Evolutionary conservation across 163 green algal species (phyloP).

Genomic region (Coccomyxa subellipsoidea): DNA sequence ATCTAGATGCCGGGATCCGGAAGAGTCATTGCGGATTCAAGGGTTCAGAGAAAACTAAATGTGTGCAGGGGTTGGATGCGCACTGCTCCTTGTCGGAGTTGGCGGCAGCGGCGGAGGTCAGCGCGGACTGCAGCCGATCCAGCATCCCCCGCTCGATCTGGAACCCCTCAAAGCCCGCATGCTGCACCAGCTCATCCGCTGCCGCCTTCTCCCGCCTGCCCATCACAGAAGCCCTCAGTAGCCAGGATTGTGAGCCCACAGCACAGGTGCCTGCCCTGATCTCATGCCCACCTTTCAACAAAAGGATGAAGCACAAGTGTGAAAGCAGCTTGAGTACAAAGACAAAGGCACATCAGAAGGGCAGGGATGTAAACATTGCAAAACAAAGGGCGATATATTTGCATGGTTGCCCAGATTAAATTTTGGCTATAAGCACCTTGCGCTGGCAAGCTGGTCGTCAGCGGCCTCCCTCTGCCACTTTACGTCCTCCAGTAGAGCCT

Average conservation of each 20-base stretch:
- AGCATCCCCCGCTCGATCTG: background rate
- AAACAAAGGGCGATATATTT: too few relatives aligned
- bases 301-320: too few relatives aligned
- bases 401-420: too few relatives aligned
- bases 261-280: too few relatives aligned
- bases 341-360: too few relatives aligned
- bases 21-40: too few relatives aligned
- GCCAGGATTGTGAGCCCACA: too few relatives aligned
- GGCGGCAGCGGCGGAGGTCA: background rate
- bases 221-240: background rate
- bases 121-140: background rate
- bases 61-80: background rate
- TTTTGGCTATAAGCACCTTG: background rate
- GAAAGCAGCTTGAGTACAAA: too few relatives aligned
- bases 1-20: too few relatives aligned
- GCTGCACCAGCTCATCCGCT: background rate
- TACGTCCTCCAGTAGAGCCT: background rate
- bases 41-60: too few relatives aligned
- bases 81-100: conserved; percentile 5
- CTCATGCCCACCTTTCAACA: too few relatives aligned
- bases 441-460: background rate
- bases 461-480: background rate
- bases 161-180: background rate
- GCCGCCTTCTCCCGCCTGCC: conserved; percentile 2
- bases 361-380: too few relatives aligned